Evolutionary conservation across 2,329 filamentous ascomycete species (phyloP).

Genomic region (Fusarium pseudocircinatum): DNA sequence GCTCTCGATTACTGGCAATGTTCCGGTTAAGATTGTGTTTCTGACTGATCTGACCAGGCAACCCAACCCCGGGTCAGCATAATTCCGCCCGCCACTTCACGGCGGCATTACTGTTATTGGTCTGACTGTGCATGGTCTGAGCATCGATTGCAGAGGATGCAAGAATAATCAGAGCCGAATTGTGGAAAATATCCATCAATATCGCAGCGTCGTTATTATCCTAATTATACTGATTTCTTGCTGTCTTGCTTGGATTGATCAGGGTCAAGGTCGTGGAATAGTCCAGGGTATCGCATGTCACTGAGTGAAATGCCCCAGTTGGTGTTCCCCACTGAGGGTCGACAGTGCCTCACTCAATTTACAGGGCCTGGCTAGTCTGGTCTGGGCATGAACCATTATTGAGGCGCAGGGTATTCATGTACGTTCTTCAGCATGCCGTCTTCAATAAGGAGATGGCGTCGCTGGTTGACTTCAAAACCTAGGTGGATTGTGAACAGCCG

Average conservation of each 20-base stretch:
- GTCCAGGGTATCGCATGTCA: not conserved
- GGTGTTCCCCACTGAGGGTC: not conserved
- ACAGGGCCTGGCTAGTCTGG: not conserved
- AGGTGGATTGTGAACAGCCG: accelerated
- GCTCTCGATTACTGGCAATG: not conserved
- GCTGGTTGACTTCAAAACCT: not conserved
- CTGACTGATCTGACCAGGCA: not conserved
- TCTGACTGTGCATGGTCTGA: not conserved
- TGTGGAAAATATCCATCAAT: no score
- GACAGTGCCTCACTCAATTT: not conserved
- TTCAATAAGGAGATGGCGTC: no score
- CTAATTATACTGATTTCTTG: accelerated
- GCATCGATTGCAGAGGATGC: not conserved
- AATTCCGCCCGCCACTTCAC: not conserved
- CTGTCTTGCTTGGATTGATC: accelerated
- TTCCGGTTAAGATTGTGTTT: not conserved
- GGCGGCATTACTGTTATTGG: not conserved
- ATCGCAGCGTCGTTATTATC: no score
- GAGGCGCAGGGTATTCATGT: no score
- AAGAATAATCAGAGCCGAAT: not conserved
- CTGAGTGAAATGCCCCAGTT: not conserved
- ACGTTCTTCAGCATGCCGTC: no score
- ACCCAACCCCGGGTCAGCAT: not conserved
- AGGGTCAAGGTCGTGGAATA: not conserved
- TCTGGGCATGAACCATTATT: not conserved